Base-by-base conservation (phyloP, 2,329 filamentous ascomycete genomes). In the Sclerotinia subarctica region DNA sequence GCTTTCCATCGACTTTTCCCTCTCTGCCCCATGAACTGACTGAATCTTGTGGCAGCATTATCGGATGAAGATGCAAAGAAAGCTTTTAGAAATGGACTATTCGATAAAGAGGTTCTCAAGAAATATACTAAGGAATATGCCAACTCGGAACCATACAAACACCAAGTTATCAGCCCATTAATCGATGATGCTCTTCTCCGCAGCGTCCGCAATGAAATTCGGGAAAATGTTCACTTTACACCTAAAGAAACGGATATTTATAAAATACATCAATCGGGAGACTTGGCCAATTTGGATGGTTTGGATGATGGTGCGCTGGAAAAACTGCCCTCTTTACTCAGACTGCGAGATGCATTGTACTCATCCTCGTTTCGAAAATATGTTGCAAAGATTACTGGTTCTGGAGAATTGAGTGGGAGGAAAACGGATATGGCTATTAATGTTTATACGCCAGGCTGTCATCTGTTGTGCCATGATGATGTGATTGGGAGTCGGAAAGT, bases 401-500 rank as follows among this genome's bases (percentile, higher is more conserved):
- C 93, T 68, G 95, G 95, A 0, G 89, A 92, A 68, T 80, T 99
- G 76, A 97, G 93, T 75, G 95, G 94, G 2, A 87, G 87, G 79
- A 99, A 98, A 84, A 98, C 95, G 24, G 95, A 99, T 80, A 97
- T 99, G 93, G 95, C 95, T 69, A 96, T 99, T 83, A 99, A 99
- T 78, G 89, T 99, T 63, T 99, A 99, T 79, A 97, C 93, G 0
- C 94, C 95, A 6, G 94, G 95, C 52, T 98, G 94, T 78, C 96
- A 96, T 78, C 85, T 99, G 35, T 84, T 99, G 42, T 98, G 95
- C 80, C 95, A 99, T 77, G 95, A 99, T 83, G 95, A 99, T 80
- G 95, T 99, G 70, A 99, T 99, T 79, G 95, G 95, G n/a, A 97
- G 91, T 76, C 87, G 95, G 70, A 89, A 94, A 72, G 90, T 99